phyloP scores from a whole-genome alignment of 2,329 filamentous ascomycete species.

The Calonectria montana region DNA sequence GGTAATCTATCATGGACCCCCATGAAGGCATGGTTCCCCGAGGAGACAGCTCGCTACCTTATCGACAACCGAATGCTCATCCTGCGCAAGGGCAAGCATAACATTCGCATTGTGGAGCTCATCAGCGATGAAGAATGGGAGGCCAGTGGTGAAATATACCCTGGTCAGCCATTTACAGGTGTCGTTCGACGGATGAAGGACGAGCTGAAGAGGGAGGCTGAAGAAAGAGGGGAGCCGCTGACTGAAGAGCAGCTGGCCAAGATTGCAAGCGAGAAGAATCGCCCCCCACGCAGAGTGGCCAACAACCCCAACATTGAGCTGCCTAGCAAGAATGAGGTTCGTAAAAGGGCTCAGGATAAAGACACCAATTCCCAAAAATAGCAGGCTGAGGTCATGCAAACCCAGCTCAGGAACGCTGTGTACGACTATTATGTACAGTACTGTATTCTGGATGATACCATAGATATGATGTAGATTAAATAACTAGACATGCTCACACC shows the following conservation, averaged over 20 bases:
- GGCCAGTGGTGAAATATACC: slow-evolving; percentile 61
- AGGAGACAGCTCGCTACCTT: slow-evolving; percentile 69
- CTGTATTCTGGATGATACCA: slow-evolving; percentile 43
- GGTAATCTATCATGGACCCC: slow-evolving; percentile 70
- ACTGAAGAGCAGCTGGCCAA: slow-evolving; percentile 43
- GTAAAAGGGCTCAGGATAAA: slow-evolving; percentile 36
- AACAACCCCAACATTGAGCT: slow-evolving; percentile 57
- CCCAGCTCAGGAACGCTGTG: slow-evolving; percentile 24
- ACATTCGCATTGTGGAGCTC: slow-evolving; percentile 70
- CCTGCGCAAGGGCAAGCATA: slow-evolving; percentile 72
- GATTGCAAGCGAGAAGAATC: slow-evolving; percentile 33
- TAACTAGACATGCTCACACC: slow-evolving; percentile 19
- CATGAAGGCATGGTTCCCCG: slow-evolving; percentile 68
- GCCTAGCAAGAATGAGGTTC: slow-evolving; percentile 50
- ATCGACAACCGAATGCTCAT: slow-evolving; percentile 70
- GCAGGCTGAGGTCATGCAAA: not conserved
- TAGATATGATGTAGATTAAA: slow-evolving; percentile 41
- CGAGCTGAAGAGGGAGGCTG: slow-evolving; percentile 50
- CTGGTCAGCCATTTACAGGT: slow-evolving; percentile 64
- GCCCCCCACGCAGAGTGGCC: slow-evolving; percentile 44
- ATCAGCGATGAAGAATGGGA: slow-evolving; percentile 67
- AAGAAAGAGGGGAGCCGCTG: slow-evolving; percentile 43
- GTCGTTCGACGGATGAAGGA: slow-evolving; percentile 56
- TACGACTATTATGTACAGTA: slow-evolving; percentile 44
- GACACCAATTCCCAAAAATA: slow-evolving; percentile 21